Conservation (phyloP, 1,284 basidiomycete genomes). For the Entoloma clypeatum region DNA sequence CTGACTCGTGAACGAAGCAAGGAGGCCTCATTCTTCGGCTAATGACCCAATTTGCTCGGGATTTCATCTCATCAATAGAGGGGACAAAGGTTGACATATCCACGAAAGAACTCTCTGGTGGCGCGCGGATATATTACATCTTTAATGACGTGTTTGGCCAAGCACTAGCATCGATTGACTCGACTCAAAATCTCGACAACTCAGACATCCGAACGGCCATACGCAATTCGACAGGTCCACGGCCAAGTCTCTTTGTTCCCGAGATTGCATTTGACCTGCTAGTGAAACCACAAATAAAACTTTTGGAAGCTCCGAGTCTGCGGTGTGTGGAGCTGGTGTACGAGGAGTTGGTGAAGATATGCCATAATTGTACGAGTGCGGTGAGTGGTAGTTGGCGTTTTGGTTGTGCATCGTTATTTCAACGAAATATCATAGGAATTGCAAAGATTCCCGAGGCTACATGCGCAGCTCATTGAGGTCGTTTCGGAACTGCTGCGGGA, state of each 20-base stretch:
- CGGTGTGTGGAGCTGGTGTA: conserved; percentile 98
- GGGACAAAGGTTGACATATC: conserved; percentile 97
- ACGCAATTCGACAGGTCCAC: conserved; percentile 94
- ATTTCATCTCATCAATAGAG: conserved; percentile 97
- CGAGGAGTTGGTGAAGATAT: conserved; percentile 99
- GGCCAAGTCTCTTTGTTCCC: conserved; percentile 95
- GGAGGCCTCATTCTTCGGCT: conserved; percentile 87
- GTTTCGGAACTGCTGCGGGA: conserved; percentile 95
- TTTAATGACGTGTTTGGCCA: conserved; percentile 98
- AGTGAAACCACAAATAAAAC: conserved; percentile 98
- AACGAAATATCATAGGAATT: conserved; percentile 63
- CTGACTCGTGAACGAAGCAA: conserved; percentile 43
- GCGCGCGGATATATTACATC: conserved; percentile 98
- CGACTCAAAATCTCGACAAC: conserved; percentile 86
- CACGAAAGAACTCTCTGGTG: conserved; percentile 97
- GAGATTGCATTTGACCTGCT: conserved; percentile 97
- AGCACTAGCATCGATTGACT: conserved; percentile 87
- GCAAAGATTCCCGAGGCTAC: conserved; percentile 93
- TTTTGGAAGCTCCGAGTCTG: conserved; percentile 90
- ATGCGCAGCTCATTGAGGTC: conserved; percentile 94
- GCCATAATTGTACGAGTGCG: conserved; percentile 93
- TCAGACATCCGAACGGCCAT: conserved; percentile 98
- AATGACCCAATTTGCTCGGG: conserved; percentile 98
- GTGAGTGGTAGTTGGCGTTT: conserved; percentile 45
- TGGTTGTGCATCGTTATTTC: background rate